Base-by-base conservation (phyloP, 2,329 filamentous ascomycete genomes). In the Ophiostoma fasciatum region DNA sequence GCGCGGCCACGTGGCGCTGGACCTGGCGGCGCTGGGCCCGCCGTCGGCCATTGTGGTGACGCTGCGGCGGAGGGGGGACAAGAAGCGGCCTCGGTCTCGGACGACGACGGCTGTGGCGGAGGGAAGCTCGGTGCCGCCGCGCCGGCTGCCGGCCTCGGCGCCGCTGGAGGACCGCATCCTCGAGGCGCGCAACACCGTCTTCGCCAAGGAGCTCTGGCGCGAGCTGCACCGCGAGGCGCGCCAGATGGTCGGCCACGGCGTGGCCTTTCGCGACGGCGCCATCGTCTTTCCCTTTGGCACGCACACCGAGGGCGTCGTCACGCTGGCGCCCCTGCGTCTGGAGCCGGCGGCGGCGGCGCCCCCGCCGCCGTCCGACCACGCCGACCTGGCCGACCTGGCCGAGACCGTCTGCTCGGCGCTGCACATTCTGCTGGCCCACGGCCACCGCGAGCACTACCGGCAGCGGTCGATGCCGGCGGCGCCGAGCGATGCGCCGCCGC, bases 201-300 rank as follows among this genome's bases (percentile, higher is more conserved):
- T 82, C 48, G 75, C 82, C 20, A 78, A 87, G 50, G 90, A 98
- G 52, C 61, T 98, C 2, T 94, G 85, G 68, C 77, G 93, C 47
- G 90, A 98, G 56, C 64, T 96, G 41, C 77, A 78, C 35, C 71
- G 83, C 14, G 90, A 98, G 57, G 76, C 81, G 1, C 78, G 85
- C 13, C 67, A 68, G 0, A 62, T 94, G 17, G 66, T 78, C 4
- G 74, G 76, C 10, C 76, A 82, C 41, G 73, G 78, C 9, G 77
- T 94, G 11, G 68, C 67, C 19, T 68, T 76, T 12, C 66, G 72
- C 25, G 73, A 68, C 12, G 60, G 70, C 19, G 58, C 64, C 4
- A 63, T 84, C 28, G 61, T 63, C 9, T 72, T 74, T 47, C 59
- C 64, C 4, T 53, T 73, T 2, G 62, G 66, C n/a, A 48, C 62